Base-by-base conservation (phyloP, 2,329 filamentous ascomycete species). In the Pseudofabraea citricarpa region DNA sequence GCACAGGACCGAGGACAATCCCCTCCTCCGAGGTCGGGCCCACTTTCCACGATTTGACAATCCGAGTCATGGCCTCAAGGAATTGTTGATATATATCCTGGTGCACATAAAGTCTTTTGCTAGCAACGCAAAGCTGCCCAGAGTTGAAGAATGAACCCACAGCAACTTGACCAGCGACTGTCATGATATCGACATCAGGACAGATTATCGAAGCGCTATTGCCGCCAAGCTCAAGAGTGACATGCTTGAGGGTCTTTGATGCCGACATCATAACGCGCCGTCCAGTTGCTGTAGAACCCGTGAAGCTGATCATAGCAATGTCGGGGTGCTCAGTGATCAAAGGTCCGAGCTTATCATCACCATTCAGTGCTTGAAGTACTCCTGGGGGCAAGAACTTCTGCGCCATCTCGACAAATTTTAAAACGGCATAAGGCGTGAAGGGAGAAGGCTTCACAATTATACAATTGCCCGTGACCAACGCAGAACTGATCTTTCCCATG, bases 51-150 rank as follows among this genome's bases (percentile, higher is more conserved):
- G 22, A 45, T 39, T 69, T 64, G 10, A 71, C 64, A 35, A 70
- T 67, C 33, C 67, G 64, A 8, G 72, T 64, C 41, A 73, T 54
- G 5, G 64, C 68, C 2, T 64, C 60, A 2, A 73, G 61, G 61
- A 83, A 81, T 20, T 66, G 55, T 26, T 77, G 72, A 56, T 79
- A 81, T 38, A 82, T 72, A 2, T 62, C 65, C 50, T 79, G 73
- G 53, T 82, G 79, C 2, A 83, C 71, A 54, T 78, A 82, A 32
- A 82, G 62, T 0, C 79, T 66, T 61, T 82, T 82, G 37, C 70
- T 69, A 36, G 70, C 70, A 21, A 78, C 66, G 55, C 74, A 78
- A 41, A 78, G 31, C 29, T 45, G 49, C 13, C 73, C 71, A 0
- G 70, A 71, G 55, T 76, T 73, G 43, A 75, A 65, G 49, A 78